phyloP scores from a whole-genome alignment of 371 early-diverging fungal genomes.

The Lichtheimia ramosa region DNA sequence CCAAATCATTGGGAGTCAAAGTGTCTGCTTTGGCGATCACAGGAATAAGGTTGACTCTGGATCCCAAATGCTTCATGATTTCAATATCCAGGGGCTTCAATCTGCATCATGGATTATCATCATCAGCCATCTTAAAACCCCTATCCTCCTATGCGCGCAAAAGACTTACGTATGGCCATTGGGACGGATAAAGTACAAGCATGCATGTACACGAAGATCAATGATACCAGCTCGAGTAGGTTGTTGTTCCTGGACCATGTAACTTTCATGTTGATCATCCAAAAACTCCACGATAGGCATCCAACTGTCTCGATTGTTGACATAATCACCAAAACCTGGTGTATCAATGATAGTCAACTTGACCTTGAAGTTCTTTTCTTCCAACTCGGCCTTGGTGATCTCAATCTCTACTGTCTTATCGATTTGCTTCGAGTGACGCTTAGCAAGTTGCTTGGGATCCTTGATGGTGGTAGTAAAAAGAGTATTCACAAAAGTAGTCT shows the following conservation, averaged over 20 bases:
- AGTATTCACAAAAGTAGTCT: slow-evolving; percentile 88
- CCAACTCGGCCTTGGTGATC: slow-evolving; percentile 70
- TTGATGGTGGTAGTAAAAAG: slow-evolving; percentile 73
- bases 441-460: slow-evolving; percentile 57
- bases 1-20: slow-evolving; percentile 74
- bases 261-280: slow-evolving; percentile 93
- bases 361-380: slow-evolving; percentile 95
- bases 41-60: slow-evolving; percentile 85
- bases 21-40: slow-evolving; percentile 70
- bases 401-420: slow-evolving; percentile 84
- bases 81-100: slow-evolving; percentile 89
- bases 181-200: slow-evolving; percentile 93
- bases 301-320: slow-evolving; percentile 74
- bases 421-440: slow-evolving; percentile 56
- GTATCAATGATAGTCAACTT: slow-evolving; percentile 92
- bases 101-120: slow-evolving; percentile 40
- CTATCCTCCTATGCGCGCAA: neutral
- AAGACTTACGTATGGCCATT: slow-evolving; percentile 80
- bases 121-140: too few relatives aligned
- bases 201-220: slow-evolving; percentile 86
- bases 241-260: slow-evolving; percentile 76
- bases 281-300: slow-evolving; percentile 80
- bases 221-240: slow-evolving; percentile 59
- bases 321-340: slow-evolving; percentile 92
- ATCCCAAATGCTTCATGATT: slow-evolving; percentile 82